These are phyloP conservation scores for Vaccinium darrowii DNA, from an alignment of 148 eudicot genomes.

Conservation along the genomic window DNA sequence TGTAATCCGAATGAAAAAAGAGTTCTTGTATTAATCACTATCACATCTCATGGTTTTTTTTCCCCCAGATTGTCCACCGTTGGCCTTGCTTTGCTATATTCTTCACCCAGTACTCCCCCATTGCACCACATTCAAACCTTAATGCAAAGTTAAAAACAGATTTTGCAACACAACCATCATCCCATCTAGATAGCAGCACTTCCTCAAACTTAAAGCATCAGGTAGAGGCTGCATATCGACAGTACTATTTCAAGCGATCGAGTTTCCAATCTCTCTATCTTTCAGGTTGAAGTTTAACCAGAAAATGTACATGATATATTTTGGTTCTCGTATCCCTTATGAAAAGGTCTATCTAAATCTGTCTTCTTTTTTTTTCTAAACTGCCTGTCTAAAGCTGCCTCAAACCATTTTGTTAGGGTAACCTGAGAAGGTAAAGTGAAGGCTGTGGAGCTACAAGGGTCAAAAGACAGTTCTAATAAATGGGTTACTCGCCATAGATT, in stretches of 20 bases:
- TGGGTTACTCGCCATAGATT: not conserved
- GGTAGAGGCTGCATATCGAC: not conserved
- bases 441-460: not conserved
- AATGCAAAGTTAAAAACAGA: not conserved
- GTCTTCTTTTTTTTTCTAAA: too few relatives aligned
- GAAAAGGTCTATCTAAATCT: not conserved
- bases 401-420: not conserved
- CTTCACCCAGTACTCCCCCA: too few relatives aligned
- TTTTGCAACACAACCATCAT: not conserved
- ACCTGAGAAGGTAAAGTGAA: not conserved
- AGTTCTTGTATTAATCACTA: too few relatives aligned
- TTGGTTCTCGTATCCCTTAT: not conserved
- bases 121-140: conserved; percentile 9
- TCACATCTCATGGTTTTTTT: too few relatives aligned
- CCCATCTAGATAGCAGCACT: not conserved
- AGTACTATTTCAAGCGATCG: not conserved
- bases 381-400: not conserved
- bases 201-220: not conserved
- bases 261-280: not conserved
- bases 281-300: not conserved
- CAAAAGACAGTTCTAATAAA: too few relatives aligned
- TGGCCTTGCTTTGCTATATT: too few relatives aligned
- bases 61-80: too few relatives aligned
- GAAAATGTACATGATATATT: not conserved
- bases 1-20: too few relatives aligned